Conservation (phyloP, 768 basidiomycete species). For the Hortiboletus campestris region DNA sequence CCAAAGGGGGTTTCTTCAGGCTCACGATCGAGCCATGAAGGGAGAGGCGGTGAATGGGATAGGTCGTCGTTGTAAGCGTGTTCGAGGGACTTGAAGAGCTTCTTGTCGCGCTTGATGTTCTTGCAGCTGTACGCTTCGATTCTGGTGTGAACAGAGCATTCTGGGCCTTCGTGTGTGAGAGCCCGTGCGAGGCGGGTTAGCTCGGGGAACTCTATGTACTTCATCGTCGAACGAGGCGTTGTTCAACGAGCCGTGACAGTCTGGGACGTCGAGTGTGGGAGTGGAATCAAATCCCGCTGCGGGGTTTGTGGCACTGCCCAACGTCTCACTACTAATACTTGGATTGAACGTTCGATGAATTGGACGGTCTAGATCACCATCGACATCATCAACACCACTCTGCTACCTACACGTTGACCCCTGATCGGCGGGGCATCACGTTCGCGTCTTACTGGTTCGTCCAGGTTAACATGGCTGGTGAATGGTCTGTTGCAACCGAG, state of each 20-base stretch:
- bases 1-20: conserved; percentile 87
- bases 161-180: conserved; percentile 81
- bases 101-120: conserved; percentile 95
- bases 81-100: conserved; percentile 91
- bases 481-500: neutral
- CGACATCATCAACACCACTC: neutral
- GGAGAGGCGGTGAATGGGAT: conserved; percentile 80
- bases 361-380: too few relatives aligned
- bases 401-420: neutral
- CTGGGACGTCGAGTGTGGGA: neutral
- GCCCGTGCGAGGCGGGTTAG: conserved; percentile 73
- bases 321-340: neutral
- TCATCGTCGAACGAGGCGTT: conserved; percentile 49
- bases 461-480: neutral
- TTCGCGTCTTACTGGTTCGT: too few relatives aligned
- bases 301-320: conserved; percentile 13
- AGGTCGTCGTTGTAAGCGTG: conserved; percentile 75
- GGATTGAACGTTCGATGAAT: conserved; percentile 18
- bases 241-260: too few relatives aligned
- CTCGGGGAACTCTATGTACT: conserved; percentile 84
- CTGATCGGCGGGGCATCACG: neutral
- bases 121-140: conserved; percentile 99
- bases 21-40: conserved; percentile 71
- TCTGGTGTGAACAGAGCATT: conserved; percentile 86
- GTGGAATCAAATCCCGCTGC: neutral